Base-by-base conservation (phyloP, 345 rosid species). In the Viola odorata region DNA sequence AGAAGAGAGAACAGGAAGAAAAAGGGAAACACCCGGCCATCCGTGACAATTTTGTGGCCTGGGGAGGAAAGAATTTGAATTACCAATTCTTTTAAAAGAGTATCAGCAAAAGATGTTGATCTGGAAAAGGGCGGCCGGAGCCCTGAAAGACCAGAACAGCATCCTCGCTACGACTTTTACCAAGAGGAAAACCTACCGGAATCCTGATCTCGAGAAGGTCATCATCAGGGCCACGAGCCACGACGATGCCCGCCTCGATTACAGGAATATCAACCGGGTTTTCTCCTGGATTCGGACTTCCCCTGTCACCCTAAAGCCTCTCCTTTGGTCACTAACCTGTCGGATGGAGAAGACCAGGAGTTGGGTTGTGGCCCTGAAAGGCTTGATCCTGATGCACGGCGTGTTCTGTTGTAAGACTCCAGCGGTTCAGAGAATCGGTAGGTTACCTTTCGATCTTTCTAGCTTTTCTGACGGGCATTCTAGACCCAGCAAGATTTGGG, bases 191-290 rank as follows among this genome's bases (percentile, higher is more conserved):
- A 53, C 83, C 23, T 45, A 59, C 63, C 75, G 80, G 3, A 81
- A 69, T 66, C 77, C 87, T 7, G 82, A 82, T 50, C 85, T 91
- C 12, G 88, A 89, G 64, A 67, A 81, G 0, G 85, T 88, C 1
- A 70, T 89, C 74, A 84, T 91, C 71, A 77, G 77, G 68, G 96
- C 98, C 50, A 91, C 96, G 4, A 87, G 81, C 72, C 98, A 91
- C 58, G 82, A 89, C 48, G 91, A 85, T 8, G 48, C 60, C 8
- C 44, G 55, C 40, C 73, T 87, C 0, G 96, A 87, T 69, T 87
- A 87, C 77, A 73, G 63, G 68, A 85, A 78, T 55, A 81, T 84
- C 3, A 85, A 84, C 16, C 71, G 84, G 23, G 85, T 85, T 37
- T 89, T 83, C 39, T 57, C 76, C 3, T 87, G 94, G 89, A 75